A percentile compares a stretch with the other conserved stretches of the same genome.
Conservation (phyloP, 495 filamentous ascomycete species). For the Bombardia bombarda region DNA sequence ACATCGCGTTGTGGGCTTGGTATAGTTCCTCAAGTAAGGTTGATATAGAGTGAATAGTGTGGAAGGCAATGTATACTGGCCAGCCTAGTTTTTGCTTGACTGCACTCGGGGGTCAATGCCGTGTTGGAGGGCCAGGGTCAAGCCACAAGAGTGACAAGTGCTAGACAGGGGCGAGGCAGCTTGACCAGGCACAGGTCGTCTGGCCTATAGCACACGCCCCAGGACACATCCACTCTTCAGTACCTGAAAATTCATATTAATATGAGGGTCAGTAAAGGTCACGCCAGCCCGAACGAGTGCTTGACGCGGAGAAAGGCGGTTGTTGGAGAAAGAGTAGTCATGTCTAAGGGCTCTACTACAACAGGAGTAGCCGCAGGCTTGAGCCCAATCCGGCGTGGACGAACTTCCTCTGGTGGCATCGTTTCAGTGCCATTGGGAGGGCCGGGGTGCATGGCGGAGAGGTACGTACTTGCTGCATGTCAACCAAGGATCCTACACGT, state of each 20-base stretch:
- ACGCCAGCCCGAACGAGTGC: constrained; percentile 8
- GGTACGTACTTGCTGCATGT: constrained; percentile 18
- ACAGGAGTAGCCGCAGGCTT: background rate
- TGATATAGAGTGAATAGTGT: constrained; percentile 23
- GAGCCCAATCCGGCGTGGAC: background rate
- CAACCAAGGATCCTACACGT: constrained; percentile 19
- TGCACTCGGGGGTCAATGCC: constrained; percentile 24
- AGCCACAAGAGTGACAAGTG: constrained; percentile 8
- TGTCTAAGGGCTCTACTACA: background rate
- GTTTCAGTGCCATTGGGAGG: constrained; percentile 27
- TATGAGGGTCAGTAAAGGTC: constrained; percentile 21
- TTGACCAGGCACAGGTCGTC: constrained; percentile 24
- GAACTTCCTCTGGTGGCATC: constrained; percentile 7
- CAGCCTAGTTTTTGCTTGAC: constrained; percentile 9
- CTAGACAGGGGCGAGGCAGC: constrained; percentile 15
- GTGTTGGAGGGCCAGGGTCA: constrained; percentile 13
- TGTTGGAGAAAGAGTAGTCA: constrained; percentile 18
- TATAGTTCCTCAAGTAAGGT: constrained; percentile 22
- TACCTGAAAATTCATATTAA: constrained; percentile 29
- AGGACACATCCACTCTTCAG: constrained; percentile 7
- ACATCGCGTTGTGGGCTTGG: constrained; percentile 10
- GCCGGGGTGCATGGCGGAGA: constrained; percentile 18
- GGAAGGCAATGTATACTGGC: constrained; percentile 17
- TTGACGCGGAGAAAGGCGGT: constrained; percentile 7
- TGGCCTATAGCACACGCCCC: too few species aligned